Evolutionary conservation across 2,329 filamentous ascomycete species (phyloP).

Genomic region (Botrytis paeoniae): DNA sequence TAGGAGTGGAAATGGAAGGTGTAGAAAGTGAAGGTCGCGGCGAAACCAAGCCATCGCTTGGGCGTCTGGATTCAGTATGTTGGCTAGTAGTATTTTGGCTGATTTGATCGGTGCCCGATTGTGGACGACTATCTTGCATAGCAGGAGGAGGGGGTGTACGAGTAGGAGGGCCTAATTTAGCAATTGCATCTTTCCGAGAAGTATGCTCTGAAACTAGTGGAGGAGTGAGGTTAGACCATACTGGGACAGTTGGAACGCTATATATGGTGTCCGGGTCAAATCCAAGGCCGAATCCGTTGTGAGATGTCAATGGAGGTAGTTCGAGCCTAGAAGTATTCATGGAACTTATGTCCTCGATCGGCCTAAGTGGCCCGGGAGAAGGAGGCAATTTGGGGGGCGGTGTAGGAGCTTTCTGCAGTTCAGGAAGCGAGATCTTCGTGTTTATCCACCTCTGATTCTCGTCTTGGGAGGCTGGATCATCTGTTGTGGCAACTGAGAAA

Average conservation of each 20-base stretch:
- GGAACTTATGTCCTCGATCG: conserved; percentile 14
- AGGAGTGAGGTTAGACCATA: conserved; percentile 31
- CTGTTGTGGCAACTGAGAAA: conserved; percentile 32
- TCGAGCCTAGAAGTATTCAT: conserved; percentile 25
- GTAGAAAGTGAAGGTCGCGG: conserved; percentile 34
- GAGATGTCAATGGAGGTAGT: conserved; percentile 29
- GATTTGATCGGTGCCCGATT: conserved; percentile 32
- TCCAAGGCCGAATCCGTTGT: conserved; percentile 31
- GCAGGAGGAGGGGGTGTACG: conserved; percentile 16
- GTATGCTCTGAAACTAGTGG: conserved; percentile 23
- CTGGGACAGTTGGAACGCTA: conserved; percentile 24
- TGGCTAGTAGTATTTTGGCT: conserved; percentile 29
- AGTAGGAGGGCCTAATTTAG: conserved; percentile 13
- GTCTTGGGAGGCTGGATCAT: conserved; percentile 28
- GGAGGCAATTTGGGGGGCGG: conserved; percentile 42
- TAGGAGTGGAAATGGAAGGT: conserved; percentile 29
- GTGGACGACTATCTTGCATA: conserved; percentile 1
- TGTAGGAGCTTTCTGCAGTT: conserved; percentile 39
- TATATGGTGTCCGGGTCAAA: conserved; percentile 23
- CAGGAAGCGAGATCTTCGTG: conserved; percentile 25
- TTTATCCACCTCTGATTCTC: conserved; percentile 20
- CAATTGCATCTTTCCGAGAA: conserved; percentile 20
- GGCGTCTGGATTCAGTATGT: conserved; percentile 33
- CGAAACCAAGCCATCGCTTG: conserved; percentile 36
- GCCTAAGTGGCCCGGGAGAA: conserved; percentile 30